These are phyloP conservation scores for Aspergillus sp. DNA, from an alignment of 2,329 filamentous ascomycete species.

Conservation along the genomic window DNA sequence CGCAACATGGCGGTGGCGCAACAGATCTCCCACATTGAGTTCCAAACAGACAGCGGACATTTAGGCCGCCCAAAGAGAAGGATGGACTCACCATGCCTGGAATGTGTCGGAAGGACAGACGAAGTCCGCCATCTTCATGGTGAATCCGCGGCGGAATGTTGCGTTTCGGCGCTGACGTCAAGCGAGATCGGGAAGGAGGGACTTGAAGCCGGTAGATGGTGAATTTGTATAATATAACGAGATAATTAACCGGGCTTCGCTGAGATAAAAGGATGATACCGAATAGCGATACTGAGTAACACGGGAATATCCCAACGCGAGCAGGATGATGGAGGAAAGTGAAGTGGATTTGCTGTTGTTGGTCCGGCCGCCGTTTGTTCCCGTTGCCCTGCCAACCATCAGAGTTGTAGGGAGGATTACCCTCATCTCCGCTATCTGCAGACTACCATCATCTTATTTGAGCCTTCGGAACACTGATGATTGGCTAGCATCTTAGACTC, in stretches of 20 bases:
- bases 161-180: background rate
- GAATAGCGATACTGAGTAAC: background rate
- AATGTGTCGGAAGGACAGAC: constrained; percentile 9
- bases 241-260: background rate
- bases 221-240: background rate
- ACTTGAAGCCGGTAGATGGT: background rate
- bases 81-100: background rate
- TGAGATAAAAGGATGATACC: background rate
- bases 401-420: too few species aligned
- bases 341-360: constrained; percentile 1
- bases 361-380: background rate
- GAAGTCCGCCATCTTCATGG: constrained; percentile 9
- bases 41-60: background rate
- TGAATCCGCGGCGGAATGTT: constrained; percentile 5
- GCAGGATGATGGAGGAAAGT: background rate
- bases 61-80: background rate
- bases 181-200: background rate
- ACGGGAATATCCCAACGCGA: background rate
- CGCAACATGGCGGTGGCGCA: background rate
- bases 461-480: too few species aligned
- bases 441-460: too few species aligned
- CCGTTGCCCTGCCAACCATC: constrained; percentile 1
- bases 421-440: too few species aligned
- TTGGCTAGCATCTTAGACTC: too few species aligned
- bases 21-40: background rate